Evolutionary conservation across 2,329 filamentous ascomycete genomes (phyloP).

Genomic region (Acephala macrosclerotiorum): DNA sequence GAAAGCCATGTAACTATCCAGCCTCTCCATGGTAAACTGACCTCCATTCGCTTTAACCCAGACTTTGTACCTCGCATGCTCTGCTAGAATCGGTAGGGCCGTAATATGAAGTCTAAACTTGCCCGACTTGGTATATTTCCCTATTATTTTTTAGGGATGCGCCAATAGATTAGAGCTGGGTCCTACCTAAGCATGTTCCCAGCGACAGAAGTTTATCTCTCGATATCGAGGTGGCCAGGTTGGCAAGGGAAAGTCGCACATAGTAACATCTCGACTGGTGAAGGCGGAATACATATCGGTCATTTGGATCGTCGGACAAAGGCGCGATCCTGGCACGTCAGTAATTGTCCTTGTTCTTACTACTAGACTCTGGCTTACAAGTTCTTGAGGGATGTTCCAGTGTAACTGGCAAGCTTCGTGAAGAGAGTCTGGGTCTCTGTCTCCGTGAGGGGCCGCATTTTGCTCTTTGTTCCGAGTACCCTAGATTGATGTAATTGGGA

Average conservation of each 20-base stretch:
- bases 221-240: constrained; percentile 85
- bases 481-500: too few species aligned
- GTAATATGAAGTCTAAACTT: constrained; percentile 97
- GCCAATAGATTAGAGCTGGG: neutral
- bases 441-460: constrained; percentile 84
- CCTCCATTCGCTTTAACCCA: constrained; percentile 96
- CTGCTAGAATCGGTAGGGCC: constrained; percentile 82
- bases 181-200: constrained; percentile 79
- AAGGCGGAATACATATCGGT: constrained; percentile 86
- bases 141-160: constrained; percentile 50
- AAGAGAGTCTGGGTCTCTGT: constrained; percentile 83
- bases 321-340: constrained; percentile 62
- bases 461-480: constrained; percentile 14
- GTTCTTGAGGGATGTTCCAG: constrained; percentile 83
- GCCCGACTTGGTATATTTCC: constrained; percentile 95
- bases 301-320: constrained; percentile 70
- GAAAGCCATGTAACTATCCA: too few species aligned
- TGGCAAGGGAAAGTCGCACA: constrained; percentile 86
- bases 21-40: too few species aligned
- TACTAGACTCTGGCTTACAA: constrained; percentile 49
- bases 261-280: constrained; percentile 88
- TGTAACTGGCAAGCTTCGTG: constrained; percentile 93
- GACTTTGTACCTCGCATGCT: constrained; percentile 94
- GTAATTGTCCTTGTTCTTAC: too few species aligned
- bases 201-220: constrained; percentile 84